Evolutionary conservation across 1,284 basidiomycete genomes (phyloP), one percentile per base, ranked within the genome.

Genomic region (Cystobasidium sp.): DNA sequence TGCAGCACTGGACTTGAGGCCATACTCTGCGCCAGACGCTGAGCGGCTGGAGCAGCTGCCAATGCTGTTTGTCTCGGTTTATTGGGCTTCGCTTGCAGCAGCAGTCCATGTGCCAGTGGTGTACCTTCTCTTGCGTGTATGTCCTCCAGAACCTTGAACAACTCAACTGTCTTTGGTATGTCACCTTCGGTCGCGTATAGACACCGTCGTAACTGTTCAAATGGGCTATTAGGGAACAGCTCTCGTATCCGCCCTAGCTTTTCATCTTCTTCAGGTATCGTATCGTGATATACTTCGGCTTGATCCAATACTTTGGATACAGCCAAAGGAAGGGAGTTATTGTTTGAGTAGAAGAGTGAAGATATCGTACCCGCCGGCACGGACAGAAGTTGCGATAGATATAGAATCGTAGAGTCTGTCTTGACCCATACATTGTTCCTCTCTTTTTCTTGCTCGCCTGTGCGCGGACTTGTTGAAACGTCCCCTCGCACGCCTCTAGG

Each of bases 341-440:
- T 66, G 44, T 73, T 73, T 31, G 62, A 65, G 43, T 73, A 73
- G 53, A 73, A 73, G 7, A 73, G 63, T n/a, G 70, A 73, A 6
- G 70, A 73, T 31, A 73, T 62, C 12, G 43, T 52, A 16, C 70
- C 70, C 16, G 70, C 53, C 3, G 70, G 70, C 24, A 73, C 55
- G n/a, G 70, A 73, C n/a, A 73, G 41, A 8, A 73, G 43, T 20
- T 62, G 62, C 9, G 70, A 59, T 1, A 73, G 70, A 41, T 73
- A 73, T 18, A 73, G 53, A 22, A 73, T 51, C n/a, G 51, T 73
- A 58, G 62, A 65, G 31, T 73, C 70, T 18, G 70, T 73, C 44
- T 66, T 47, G 39, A 63, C 52, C 70, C 70, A 73, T 6, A 73
- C 70, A 18, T 73, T 73, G 37, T 14, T 39, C 37, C 64, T 71